Evolutionary conservation across 371 early-diverging fungal species (phyloP).

Genomic region (Modicella reniformis): DNA sequence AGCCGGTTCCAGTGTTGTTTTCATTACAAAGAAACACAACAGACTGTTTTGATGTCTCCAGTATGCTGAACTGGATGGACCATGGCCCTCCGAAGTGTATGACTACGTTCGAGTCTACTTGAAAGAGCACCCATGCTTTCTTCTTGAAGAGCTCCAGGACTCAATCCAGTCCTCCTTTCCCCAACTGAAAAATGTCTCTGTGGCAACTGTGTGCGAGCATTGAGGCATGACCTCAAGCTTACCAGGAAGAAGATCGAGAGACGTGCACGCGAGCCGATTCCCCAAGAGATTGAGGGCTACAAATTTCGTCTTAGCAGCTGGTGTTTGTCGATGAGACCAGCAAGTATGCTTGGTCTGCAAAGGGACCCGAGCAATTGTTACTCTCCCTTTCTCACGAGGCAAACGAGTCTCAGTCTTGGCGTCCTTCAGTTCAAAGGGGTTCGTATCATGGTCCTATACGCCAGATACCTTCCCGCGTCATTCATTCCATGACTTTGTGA

Average conservation of each 20-base stretch:
- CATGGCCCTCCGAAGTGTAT: not conserved
- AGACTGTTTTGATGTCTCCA: too few relatives aligned
- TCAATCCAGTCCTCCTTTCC: not conserved
- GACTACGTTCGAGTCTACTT: not conserved
- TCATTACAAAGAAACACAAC: too few relatives aligned
- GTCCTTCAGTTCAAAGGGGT: too few relatives aligned
- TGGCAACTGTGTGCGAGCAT: slow-evolving; percentile 11
- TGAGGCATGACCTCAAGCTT: slow-evolving; percentile 2
- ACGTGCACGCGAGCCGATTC: slow-evolving; percentile 7
- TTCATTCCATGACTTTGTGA: too few relatives aligned
- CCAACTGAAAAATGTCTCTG: not conserved
- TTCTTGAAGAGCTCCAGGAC: slow-evolving; percentile 20
- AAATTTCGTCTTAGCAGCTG: slow-evolving; percentile 13
- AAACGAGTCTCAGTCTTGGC: too few relatives aligned
- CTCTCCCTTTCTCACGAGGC: too few relatives aligned
- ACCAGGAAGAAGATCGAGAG: slow-evolving; percentile 10
- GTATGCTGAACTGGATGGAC: too few relatives aligned
- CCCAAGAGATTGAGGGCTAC: slow-evolving; percentile 5
- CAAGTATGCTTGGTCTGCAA: too few relatives aligned
- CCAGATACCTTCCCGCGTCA: too few relatives aligned
- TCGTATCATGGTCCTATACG: too few relatives aligned
- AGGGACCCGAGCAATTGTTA: too few relatives aligned
- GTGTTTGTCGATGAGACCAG: slow-evolving; percentile 25
- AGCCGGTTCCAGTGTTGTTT: too few relatives aligned
- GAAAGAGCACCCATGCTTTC: slow-evolving; percentile 5